Evolutionary conservation across 306 rosid species (phyloP).

Genomic region (Calophaca sinica): DNA sequence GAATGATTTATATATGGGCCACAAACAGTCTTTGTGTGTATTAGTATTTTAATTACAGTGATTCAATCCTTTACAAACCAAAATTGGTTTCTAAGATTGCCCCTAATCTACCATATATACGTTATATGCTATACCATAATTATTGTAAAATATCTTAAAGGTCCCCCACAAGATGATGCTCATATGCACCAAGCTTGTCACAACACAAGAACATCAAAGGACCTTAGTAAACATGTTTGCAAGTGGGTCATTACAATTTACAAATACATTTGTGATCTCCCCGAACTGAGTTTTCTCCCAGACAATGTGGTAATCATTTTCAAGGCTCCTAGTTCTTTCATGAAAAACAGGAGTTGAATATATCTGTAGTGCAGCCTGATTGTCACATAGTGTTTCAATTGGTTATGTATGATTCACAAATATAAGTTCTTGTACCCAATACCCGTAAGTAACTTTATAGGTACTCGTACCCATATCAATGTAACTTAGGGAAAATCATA

Average conservation of each 20-base stretch:
- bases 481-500: constrained; percentile 29
- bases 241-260: not conserved
- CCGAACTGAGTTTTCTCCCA: not conserved
- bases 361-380: not conserved
- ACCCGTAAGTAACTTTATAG: not conserved
- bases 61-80: not conserved
- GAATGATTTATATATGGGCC: not conserved
- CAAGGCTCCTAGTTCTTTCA: not conserved
- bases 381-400: not conserved
- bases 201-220: not conserved
- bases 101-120: not conserved
- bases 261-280: not conserved
- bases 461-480: too few species aligned
- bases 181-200: not conserved
- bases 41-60: constrained; percentile 3
- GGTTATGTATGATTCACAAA: not conserved
- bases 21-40: not conserved
- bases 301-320: not conserved
- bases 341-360: not conserved
- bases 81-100: not conserved
- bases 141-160: not conserved
- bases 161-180: too few species aligned
- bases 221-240: not conserved
- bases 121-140: not conserved
- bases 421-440: not conserved